These are phyloP conservation scores for Chaetomiaceae sp. DNA, from an alignment of 2,329 filamentous ascomycete genomes.

Conservation along the genomic window DNA sequence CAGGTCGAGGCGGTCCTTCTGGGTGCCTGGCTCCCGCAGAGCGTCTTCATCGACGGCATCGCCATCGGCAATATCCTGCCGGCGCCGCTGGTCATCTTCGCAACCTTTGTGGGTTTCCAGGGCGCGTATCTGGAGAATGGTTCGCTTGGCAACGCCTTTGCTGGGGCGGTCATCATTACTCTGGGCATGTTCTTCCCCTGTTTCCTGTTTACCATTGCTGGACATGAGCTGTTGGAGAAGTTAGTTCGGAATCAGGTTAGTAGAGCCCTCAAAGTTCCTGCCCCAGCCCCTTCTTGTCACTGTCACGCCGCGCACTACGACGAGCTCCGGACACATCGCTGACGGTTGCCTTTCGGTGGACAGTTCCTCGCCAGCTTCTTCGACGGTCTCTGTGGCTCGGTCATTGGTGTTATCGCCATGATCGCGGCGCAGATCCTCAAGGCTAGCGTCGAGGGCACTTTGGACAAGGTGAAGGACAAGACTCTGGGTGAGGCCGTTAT, in stretches of 20 bases:
- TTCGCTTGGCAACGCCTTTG: constrained; percentile 27
- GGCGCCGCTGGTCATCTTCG: constrained; percentile 30
- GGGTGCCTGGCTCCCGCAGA: constrained; percentile 30
- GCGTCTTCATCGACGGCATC: constrained; percentile 31
- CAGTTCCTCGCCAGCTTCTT: constrained; percentile 30
- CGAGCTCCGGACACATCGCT: constrained; percentile 1
- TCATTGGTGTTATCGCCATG: constrained; percentile 30
- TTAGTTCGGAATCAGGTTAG: constrained; percentile 29
- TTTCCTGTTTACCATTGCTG: no score
- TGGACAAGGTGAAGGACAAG: constrained; percentile 12
- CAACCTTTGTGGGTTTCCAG: constrained; percentile 31
- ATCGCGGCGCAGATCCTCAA: constrained; percentile 28
- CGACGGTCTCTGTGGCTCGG: constrained; percentile 29
- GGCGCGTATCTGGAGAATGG: constrained; percentile 26
- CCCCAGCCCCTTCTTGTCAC: background rate
- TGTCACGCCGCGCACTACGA: background rate
- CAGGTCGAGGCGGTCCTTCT: constrained; percentile 32
- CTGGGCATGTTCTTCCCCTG: constrained; percentile 33
- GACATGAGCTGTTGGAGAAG: no score
- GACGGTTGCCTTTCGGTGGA: constrained; percentile 5
- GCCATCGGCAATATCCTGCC: constrained; percentile 31
- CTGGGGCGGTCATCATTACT: constrained; percentile 29
- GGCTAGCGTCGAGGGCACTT: constrained; percentile 24
- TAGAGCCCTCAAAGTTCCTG: background rate
- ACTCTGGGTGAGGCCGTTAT: constrained; percentile 11